Percentiles rank a stretch among this genome's conserved stretches.
phyloP scores from a whole-genome alignment of 441 rosid genomes.

The Brassica balearica region DNA sequence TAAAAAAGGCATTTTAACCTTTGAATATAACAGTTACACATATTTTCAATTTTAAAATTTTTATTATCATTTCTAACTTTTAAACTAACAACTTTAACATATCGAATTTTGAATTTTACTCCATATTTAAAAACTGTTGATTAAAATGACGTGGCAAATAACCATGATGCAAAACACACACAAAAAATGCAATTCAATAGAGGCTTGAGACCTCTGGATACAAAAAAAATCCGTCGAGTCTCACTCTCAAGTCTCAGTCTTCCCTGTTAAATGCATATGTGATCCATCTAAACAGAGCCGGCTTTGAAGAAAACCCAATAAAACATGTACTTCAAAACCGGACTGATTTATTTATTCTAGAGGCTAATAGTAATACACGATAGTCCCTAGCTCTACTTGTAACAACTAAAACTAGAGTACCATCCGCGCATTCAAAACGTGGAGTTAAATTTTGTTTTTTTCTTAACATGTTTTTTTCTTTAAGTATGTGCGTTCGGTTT shows the following conservation, averaged over 20 bases:
- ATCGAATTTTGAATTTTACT: neutral
- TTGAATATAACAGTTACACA: neutral
- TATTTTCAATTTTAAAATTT: neutral
- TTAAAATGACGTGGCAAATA: neutral
- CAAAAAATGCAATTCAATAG: neutral
- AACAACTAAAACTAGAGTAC: neutral
- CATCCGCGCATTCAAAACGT: neutral
- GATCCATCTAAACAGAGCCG: neutral
- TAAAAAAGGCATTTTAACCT: neutral
- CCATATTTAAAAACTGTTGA: neutral
- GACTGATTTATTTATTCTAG: slow-evolving; percentile 10
- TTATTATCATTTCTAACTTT: neutral
- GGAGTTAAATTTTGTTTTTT: neutral
- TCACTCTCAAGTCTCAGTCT: neutral
- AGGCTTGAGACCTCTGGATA: neutral
- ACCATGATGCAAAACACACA: neutral
- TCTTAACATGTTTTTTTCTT: neutral
- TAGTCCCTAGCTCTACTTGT: neutral
- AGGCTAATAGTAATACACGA: neutral
- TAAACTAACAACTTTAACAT: neutral
- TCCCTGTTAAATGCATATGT: neutral
- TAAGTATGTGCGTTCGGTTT: neutral
- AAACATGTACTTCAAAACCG: slow-evolving; percentile 12
- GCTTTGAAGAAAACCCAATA: neutral
- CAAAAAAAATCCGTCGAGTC: neutral